Evolutionary conservation across 176 grass and related monocot genomes (phyloP), one percentile per base, ranked within the genome.

Genomic region (Panicum miliaceum): DNA sequence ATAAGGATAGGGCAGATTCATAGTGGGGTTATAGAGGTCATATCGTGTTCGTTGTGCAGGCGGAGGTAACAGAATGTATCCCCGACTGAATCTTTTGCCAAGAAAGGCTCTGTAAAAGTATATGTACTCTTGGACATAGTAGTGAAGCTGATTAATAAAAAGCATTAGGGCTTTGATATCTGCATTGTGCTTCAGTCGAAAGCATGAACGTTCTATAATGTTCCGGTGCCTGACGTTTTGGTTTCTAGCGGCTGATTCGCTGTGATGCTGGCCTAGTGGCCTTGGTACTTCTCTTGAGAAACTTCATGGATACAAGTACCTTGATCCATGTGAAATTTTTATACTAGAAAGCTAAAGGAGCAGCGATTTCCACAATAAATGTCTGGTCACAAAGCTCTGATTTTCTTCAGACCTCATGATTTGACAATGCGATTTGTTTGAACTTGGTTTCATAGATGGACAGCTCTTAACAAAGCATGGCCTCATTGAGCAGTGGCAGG

Each of bases 21-120:
- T 84, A 18, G 64, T 56, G 82, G 87, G 83, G 41, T 61, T 89
- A 86, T 92, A 90, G 90, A 86, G 87, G 67, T 81, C 83, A 70
- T 80, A 79, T 79, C 13, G 67, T 80, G 63, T 90, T 82, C n/a
- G 23, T 80, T 87, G 80, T 87, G 80, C 80, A 80, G 89, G 89
- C 75, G 51, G 51, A 62, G 48, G 20, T 4, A 59, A 37, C 67
- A 42, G 37, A 79, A 32, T 68, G 56, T 79, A 52, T 84, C 89
- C 88, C 80, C 81, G 22, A 48, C 38, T 75, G 89, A 87, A 75
- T 87, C 68, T 87, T 84, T 27, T 14, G 84, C 60, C 74, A 7
- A 46, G 2, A 62, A 74, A 34, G 52, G 61, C 60, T 9, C 53
- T 90, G 80, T 90, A 84, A 79, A 68, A 74, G 25, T 60, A 13